Conservation (phyloP, 306 rosid genomes). For the Vigna reflexopilosa region DNA sequence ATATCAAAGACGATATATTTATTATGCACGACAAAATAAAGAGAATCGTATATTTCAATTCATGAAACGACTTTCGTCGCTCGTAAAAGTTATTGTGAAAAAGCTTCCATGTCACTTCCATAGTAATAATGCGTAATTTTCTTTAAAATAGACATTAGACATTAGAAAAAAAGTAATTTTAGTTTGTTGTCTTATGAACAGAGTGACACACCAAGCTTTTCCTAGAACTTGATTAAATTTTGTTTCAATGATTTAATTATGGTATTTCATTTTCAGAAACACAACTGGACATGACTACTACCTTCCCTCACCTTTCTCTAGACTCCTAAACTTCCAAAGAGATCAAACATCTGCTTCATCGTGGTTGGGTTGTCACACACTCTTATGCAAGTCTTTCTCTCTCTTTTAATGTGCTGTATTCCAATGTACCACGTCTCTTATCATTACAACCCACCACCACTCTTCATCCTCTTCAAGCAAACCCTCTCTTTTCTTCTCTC, state of each 20-base stretch:
- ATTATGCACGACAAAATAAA: no score
- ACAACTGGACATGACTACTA: slow-evolving; percentile 41
- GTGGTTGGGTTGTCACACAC: slow-evolving; percentile 60
- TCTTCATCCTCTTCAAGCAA: slow-evolving; percentile 39
- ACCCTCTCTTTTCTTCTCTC: slow-evolving; percentile 36
- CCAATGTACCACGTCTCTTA: slow-evolving; percentile 54
- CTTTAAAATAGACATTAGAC: no score
- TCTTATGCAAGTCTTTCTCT: slow-evolving; percentile 34
- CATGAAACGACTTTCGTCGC: no score
- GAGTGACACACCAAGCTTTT: no score
- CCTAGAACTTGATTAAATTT: background rate
- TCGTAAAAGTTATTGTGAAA: no score
- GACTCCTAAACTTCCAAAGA: slow-evolving; percentile 56
- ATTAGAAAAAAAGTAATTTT: no score
- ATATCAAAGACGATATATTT: no score
- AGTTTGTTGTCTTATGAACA: no score
- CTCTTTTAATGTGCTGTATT: slow-evolving; percentile 47
- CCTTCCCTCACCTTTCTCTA: slow-evolving; percentile 48
- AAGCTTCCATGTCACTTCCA: no score
- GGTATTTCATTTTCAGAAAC: slow-evolving; percentile 43
- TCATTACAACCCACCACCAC: slow-evolving; percentile 48
- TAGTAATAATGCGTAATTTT: no score
- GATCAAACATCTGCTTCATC: slow-evolving; percentile 66
- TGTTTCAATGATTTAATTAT: background rate
- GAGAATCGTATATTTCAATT: no score